phyloP scores from a whole-genome alignment of 306 rosid genomes.

The Mimosa bimucronata region DNA sequence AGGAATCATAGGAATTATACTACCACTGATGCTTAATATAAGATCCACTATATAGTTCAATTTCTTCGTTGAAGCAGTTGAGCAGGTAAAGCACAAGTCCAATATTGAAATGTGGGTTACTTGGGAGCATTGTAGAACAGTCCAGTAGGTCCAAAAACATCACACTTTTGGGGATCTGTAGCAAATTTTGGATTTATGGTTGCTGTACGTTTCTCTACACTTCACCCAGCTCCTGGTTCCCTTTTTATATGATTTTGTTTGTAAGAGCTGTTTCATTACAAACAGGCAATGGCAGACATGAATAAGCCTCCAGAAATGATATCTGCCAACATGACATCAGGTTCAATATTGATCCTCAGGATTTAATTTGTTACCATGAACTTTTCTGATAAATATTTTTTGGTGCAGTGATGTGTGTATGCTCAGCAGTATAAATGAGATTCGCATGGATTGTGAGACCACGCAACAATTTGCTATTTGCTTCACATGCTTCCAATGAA shows the following conservation, averaged over 20 bases:
- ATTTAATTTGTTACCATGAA: not conserved
- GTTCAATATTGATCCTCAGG: constrained; percentile 39
- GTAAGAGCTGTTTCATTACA: constrained; percentile 6
- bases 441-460: not conserved
- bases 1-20: not conserved
- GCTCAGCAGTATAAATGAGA: not conserved
- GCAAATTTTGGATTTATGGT: constrained; percentile 95
- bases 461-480: not conserved
- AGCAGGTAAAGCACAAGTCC: no score
- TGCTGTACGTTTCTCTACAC: constrained; percentile 50
- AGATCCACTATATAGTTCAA: no score
- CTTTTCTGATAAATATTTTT: not conserved
- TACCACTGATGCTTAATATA: no score
- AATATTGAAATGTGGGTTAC: constrained; percentile 52
- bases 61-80: no score
- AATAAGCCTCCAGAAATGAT: constrained; percentile 91
- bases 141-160: constrained; percentile 91
- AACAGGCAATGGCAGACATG: constrained; percentile 83
- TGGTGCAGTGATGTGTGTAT: not conserved
- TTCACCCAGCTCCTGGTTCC: not conserved
- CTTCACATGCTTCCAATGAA: not conserved
- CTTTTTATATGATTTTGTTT: not conserved
- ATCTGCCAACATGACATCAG: constrained; percentile 92
- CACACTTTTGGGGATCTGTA: constrained; percentile 97
- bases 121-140: constrained; percentile 86